These are phyloP conservation scores for Xylaria longipes DNA, from an alignment of 495 filamentous ascomycete genomes.

Conservation along the genomic window DNA sequence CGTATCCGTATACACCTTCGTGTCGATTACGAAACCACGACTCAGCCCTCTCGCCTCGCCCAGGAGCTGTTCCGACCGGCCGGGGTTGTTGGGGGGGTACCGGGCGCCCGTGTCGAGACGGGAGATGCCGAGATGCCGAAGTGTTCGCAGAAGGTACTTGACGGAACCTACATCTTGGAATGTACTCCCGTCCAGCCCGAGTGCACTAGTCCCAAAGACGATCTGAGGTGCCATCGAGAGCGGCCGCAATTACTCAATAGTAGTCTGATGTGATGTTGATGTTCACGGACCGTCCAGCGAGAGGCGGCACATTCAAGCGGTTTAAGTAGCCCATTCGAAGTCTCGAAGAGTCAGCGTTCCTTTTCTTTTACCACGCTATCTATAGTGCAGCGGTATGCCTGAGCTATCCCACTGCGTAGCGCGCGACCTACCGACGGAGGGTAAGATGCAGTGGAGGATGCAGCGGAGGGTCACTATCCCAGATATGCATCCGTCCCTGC, in stretches of 20 bases:
- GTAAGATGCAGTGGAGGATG: background rate
- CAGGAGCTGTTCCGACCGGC: slow-evolving; percentile 51
- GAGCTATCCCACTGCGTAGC: slow-evolving; percentile 5
- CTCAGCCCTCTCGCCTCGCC: slow-evolving; percentile 43
- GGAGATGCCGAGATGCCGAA: slow-evolving; percentile 41
- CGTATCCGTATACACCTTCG: slow-evolving; percentile 47
- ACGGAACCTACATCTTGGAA: slow-evolving; percentile 36
- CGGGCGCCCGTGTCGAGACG: slow-evolving; percentile 53
- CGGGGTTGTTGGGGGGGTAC: slow-evolving; percentile 52
- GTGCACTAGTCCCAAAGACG: slow-evolving; percentile 46
- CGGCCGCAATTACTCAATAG: background rate
- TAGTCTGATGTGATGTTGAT: background rate
- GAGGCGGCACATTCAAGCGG: background rate
- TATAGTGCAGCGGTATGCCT: background rate
- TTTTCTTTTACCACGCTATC: background rate
- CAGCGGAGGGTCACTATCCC: background rate
- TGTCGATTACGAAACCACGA: slow-evolving; percentile 48
- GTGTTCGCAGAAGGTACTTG: slow-evolving; percentile 33
- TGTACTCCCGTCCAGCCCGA: slow-evolving; percentile 43
- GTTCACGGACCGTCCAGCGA: background rate
- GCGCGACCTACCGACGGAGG: background rate
- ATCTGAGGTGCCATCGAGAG: slow-evolving; percentile 38
- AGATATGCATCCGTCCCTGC: background rate
- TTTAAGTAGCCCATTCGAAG: background rate
- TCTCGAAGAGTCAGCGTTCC: background rate